Evolutionary conservation across 495 filamentous ascomycete genomes (phyloP).

Genomic region (Aspergillus kassunensis): DNA sequence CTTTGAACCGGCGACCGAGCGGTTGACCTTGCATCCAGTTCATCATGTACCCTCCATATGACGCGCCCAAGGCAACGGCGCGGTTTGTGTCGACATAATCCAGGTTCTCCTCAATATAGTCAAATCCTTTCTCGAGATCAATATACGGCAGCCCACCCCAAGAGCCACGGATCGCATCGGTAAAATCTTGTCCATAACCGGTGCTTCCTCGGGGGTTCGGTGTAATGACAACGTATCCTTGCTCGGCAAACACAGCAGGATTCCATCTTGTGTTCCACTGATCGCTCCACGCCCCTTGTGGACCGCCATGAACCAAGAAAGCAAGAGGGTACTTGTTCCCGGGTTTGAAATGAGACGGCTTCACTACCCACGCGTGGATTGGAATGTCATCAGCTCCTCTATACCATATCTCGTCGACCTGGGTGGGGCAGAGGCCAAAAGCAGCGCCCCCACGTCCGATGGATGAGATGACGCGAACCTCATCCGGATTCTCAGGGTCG

Average conservation of each 20-base stretch:
- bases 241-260: constrained; percentile 83
- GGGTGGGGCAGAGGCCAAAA: constrained; percentile 60
- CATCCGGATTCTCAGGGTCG: constrained; percentile 42
- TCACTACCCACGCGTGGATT: constrained; percentile 77
- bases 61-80: constrained; percentile 80
- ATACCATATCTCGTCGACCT: constrained; percentile 72
- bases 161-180: constrained; percentile 67
- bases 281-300: constrained; percentile 81
- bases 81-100: constrained; percentile 69
- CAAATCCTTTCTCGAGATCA: constrained; percentile 75
- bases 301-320: constrained; percentile 84
- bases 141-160: constrained; percentile 82
- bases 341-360: constrained; percentile 72
- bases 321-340: constrained; percentile 75
- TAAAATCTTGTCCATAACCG: constrained; percentile 76
- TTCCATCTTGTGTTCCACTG: constrained; percentile 90
- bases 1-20: constrained; percentile 73
- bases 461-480: constrained; percentile 55
- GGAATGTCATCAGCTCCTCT: constrained; percentile 55
- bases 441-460: constrained; percentile 61
- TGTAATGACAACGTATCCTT: constrained; percentile 83
- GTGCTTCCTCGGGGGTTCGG: constrained; percentile 88
- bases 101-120: constrained; percentile 68
- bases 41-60: constrained; percentile 86
- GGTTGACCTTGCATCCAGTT: constrained; percentile 56